Evolutionary conservation across 257 asterid genomes (phyloP).

Genomic region (Gardenia jasminoides): DNA sequence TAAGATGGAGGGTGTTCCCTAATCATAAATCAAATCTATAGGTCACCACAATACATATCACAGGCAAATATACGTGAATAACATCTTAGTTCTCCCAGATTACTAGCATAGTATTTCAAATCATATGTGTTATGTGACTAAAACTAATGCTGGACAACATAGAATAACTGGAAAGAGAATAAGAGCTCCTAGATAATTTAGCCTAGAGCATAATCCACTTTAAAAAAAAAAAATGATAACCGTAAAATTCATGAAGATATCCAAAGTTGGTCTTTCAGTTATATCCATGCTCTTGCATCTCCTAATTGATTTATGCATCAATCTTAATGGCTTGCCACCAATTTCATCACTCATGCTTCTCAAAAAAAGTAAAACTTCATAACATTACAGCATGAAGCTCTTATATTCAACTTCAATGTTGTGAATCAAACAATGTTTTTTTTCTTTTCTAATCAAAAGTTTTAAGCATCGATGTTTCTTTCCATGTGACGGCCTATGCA

Average conservation of each 20-base stretch:
- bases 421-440: background rate
- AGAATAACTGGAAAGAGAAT: background rate
- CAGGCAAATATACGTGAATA: background rate
- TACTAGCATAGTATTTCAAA: background rate
- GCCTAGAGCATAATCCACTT: background rate
- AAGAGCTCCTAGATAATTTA: no score
- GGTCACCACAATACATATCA: background rate
- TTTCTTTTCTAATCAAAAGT: background rate
- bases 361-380: background rate
- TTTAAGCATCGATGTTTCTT: background rate
- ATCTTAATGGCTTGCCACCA: background rate
- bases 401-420: background rate
- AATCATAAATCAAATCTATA: constrained; percentile 21
- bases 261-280: background rate
- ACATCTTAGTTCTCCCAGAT: background rate
- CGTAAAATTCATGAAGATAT: background rate
- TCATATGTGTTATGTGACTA: background rate
- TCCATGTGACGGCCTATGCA: background rate
- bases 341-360: background rate
- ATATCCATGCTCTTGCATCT: background rate
- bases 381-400: background rate
- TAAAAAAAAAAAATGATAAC: background rate
- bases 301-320: background rate
- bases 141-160: background rate
- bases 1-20: constrained; percentile 69